These are phyloP conservation scores for Cyberlindnera bimundalis DNA, from an alignment of 805 yeast genomes.

Conservation along the genomic window DNA sequence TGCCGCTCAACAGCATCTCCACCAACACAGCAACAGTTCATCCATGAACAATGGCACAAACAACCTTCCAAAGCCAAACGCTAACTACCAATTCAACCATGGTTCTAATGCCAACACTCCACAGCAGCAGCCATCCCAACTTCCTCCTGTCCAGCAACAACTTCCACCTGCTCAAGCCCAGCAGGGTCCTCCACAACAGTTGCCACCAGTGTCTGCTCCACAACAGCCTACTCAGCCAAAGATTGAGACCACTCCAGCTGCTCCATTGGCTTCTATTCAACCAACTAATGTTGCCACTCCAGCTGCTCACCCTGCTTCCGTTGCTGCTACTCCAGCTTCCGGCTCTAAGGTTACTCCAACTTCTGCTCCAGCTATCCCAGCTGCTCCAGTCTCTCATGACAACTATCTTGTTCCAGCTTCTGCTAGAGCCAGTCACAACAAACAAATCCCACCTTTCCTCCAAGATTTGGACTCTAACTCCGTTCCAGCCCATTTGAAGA, in stretches of 20 bases:
- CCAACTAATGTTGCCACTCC: slow-evolving; percentile 6
- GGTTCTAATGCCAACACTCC: slow-evolving; percentile 24
- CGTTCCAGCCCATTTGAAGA: slow-evolving; percentile 74
- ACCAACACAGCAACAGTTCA: slow-evolving; percentile 19
- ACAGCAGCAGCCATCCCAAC: slow-evolving; percentile 32
- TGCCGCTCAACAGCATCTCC: slow-evolving; percentile 29
- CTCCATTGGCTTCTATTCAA: slow-evolving; percentile 6
- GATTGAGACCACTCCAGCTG: slow-evolving; percentile 20
- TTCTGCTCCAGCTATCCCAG: slow-evolving; percentile 18
- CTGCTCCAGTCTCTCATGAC: slow-evolving; percentile 23
- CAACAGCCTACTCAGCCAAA: slow-evolving; percentile 34
- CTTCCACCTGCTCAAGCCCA: slow-evolving; percentile 24
- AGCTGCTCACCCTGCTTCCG: slow-evolving; percentile 28
- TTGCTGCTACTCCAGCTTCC: slow-evolving; percentile 18
- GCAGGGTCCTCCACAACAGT: slow-evolving; percentile 26
- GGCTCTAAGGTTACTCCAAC: slow-evolving; percentile 10
- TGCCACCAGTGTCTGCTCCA: slow-evolving; percentile 25
- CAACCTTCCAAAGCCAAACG: slow-evolving; percentile 24
- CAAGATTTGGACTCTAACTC: slow-evolving; percentile 74
- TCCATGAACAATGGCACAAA: slow-evolving; percentile 26
- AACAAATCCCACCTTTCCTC: slow-evolving; percentile 79
- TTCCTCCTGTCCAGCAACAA: slow-evolving; percentile 28
- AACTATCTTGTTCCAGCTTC: slow-evolving; percentile 36
- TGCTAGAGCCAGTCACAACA: slow-evolving; percentile 49
- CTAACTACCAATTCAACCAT: slow-evolving; percentile 16